Evolutionary conservation across 2,329 filamentous ascomycete species (phyloP), one percentile per base, ranked within the genome.

Genomic region (Ophiognomonia clavigignenti-juglandacearum): DNA sequence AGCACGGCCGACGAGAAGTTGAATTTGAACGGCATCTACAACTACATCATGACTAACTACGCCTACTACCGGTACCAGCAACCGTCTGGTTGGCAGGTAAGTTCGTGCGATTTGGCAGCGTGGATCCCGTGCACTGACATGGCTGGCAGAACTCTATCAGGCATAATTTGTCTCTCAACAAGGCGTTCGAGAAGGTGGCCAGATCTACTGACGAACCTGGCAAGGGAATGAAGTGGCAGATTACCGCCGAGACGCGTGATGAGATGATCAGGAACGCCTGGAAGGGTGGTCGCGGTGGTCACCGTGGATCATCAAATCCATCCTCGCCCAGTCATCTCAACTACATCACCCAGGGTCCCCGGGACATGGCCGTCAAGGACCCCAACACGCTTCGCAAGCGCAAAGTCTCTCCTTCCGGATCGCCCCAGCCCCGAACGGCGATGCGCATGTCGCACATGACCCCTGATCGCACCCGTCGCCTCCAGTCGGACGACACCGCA

Each of bases 141-240:
- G 24, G 10, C 6, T 39, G 18, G 6, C 59, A 89, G 82, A 98
- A 98, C 64, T 96, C 90, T 0, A 98, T 98, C 56, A 85, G 93
- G 11, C 93, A 98, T 64, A 98, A 98, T 58, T 68, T 98, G 13
- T 97, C 93, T 1, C 70, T 98, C 35, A 97, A 95, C 65, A 96
- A 96, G 63, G 83, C 86, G 0, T 98, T 98, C 60, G 84, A 90
- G 57, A 98, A 98, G 65, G 86, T 96, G 8, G 87, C 93, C 3
- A 84, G 93, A 39, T 85, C 88, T 14, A 96, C 90, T 0, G 89
- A 97, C 57, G 93, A 98, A 63, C 93, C 93, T 19, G 93, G 93
- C 11, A 98, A 98, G 64, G 93, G 93, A 23, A 97, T 96, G 90
- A 97, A 97, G 64, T 98, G 93, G 93, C 88, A 92, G 66, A 91